A percentile compares a stretch with the other conserved stretches of the same genome.
phyloP scores from a whole-genome alignment of 2,329 filamentous ascomycete species.

The Calonectria pseudoreteaudii region DNA sequence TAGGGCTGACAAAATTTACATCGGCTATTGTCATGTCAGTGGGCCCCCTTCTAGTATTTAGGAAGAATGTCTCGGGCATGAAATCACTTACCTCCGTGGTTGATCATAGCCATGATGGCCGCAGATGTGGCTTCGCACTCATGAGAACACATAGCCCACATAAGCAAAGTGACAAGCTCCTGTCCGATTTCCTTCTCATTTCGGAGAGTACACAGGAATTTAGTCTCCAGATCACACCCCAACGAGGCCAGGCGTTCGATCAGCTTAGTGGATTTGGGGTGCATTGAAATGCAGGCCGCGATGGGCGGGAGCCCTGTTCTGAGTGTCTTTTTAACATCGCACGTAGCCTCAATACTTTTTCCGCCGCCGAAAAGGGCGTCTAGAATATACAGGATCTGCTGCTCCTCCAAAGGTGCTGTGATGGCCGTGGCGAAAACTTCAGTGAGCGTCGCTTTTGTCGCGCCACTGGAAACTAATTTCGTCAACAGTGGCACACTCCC shows the following conservation, averaged over 20 bases:
- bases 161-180: background rate
- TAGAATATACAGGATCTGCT: background rate
- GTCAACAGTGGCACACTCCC: background rate
- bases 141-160: background rate
- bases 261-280: background rate
- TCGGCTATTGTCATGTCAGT: background rate
- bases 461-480: background rate
- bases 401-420: background rate
- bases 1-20: background rate
- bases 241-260: background rate
- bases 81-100: background rate
- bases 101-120: background rate
- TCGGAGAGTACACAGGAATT: background rate
- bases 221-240: background rate
- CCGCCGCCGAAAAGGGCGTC: background rate
- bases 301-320: background rate
- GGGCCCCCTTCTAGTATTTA: too few species aligned
- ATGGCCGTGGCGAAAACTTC: background rate
- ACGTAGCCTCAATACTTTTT: background rate
- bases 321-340: background rate
- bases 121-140: background rate
- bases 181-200: background rate
- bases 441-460: background rate
- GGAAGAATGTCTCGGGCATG: background rate
- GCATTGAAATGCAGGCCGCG: background rate